Conservation (phyloP, 2,329 filamentous ascomycete species). For the Fusarium staphyleae region DNA sequence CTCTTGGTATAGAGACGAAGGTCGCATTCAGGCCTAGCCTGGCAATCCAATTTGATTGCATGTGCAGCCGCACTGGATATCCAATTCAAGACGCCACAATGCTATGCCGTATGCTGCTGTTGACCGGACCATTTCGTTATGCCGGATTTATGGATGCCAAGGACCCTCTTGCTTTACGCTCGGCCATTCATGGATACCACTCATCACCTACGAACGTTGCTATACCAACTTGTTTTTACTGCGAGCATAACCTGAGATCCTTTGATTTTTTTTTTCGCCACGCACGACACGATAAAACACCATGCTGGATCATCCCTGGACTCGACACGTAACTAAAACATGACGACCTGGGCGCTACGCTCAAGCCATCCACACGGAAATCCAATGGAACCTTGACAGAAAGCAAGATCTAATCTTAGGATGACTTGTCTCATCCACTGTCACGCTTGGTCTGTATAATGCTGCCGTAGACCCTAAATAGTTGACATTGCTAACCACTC, state of each 20-base stretch:
- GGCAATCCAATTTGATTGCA: constrained; percentile 47
- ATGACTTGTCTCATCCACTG: not conserved
- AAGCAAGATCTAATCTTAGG: constrained; percentile 26
- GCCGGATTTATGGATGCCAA: constrained; percentile 18
- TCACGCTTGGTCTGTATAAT: constrained; percentile 42
- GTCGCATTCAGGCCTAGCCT: constrained; percentile 29
- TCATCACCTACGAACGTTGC: constrained; percentile 24
- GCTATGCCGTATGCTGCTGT: not conserved
- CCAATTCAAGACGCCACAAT: constrained; percentile 6
- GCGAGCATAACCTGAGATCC: constrained; percentile 20
- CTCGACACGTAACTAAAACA: constrained; percentile 24
- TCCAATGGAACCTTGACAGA: constrained; percentile 26
- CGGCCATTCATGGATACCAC: constrained; percentile 7
- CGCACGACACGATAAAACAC: not conserved
- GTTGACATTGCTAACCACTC: constrained; percentile 36
- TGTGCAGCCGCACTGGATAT: constrained; percentile 43
- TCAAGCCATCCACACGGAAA: constrained; percentile 11
- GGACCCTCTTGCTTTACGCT: constrained; percentile 24
- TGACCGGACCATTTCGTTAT: constrained; percentile 8
- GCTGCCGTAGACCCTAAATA: constrained; percentile 20
- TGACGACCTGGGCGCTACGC: constrained; percentile 8
- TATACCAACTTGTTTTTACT: constrained; percentile 36
- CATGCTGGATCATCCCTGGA: constrained; percentile 19
- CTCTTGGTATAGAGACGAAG: constrained; percentile 20
- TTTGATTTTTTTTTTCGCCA: not conserved